Evolutionary conservation across 2,329 filamentous ascomycete species (phyloP).

Genomic region (Gremmenia infestans): DNA sequence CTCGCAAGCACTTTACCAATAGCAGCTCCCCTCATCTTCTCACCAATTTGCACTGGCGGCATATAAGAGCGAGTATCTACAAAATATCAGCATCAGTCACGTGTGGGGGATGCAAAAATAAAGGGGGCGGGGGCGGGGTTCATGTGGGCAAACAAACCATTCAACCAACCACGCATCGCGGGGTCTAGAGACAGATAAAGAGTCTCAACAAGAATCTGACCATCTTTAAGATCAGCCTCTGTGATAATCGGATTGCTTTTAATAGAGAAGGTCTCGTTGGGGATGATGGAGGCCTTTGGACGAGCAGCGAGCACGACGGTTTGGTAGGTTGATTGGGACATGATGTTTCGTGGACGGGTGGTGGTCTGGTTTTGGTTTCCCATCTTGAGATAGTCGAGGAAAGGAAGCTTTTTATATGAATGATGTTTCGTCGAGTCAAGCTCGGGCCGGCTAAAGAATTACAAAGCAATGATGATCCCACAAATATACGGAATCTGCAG

Average conservation of each 20-base stretch:
- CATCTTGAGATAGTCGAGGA: constrained; percentile 9
- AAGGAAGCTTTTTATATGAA: background rate
- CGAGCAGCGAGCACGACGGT: constrained; percentile 58
- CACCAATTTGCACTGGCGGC: constrained; percentile 62
- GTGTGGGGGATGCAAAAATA: background rate
- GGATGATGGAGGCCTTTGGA: constrained; percentile 54
- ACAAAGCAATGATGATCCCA: background rate
- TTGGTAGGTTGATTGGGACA: constrained; percentile 30
- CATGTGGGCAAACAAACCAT: constrained; percentile 37
- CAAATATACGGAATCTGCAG: background rate
- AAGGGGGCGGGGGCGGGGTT: background rate
- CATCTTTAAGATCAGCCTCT: constrained; percentile 51
- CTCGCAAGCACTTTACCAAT: constrained; percentile 59
- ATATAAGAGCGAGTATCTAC: constrained; percentile 54
- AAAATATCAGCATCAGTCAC: constrained; percentile 5
- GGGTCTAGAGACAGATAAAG: constrained; percentile 68
- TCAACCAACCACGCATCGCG: constrained; percentile 72
- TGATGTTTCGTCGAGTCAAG: no score
- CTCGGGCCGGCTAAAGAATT: background rate
- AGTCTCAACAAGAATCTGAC: constrained; percentile 55
- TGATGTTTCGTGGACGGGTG: constrained; percentile 22
- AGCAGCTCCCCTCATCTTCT: constrained; percentile 60
- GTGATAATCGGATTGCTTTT: constrained; percentile 44
- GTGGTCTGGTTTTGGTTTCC: constrained; percentile 11
- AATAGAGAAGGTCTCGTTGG: constrained; percentile 58